Evolutionary conservation across 495 filamentous ascomycete species (phyloP), one percentile per base, ranked within the genome.

Genomic region (Schizothecium vesticola): DNA sequence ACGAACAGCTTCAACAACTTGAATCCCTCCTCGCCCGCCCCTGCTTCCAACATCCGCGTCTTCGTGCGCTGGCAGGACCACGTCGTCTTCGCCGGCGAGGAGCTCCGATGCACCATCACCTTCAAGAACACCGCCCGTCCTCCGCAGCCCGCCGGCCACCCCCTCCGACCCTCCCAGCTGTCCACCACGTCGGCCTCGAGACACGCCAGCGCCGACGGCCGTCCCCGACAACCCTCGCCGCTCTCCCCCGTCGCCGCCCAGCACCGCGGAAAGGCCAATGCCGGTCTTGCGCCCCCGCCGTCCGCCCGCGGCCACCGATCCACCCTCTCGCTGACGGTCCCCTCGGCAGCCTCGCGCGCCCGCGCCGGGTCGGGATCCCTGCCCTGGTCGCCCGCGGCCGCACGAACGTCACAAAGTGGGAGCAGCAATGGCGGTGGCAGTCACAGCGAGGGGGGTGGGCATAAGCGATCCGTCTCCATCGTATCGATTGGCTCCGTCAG

Each of bases 61-160:
- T 98, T 94, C 74, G 91, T 99, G 76, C 88, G 90, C 80, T 98
- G 90, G 92, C 91, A 90, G 77, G 92, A 91, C 74, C 88, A 90
- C 77, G 92, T 89, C 59, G 92, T 99, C 70, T 98, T 97, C 78
- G 92, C 96, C 31, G 96, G 96, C 70, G 95, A 98, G 81, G 89
- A 93, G 72, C 84, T 98, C 73, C 90, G 94, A 80, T 97, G 95
- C 79, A 92, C 87, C 63, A 97, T 99, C 73, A 97, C 92, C 56
- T 98, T 98, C 81, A 94, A 91, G 80, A 99, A 99, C 75, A 86
- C 93, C 68, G 77, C 76, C 64, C 59, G 26, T n/a, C 24, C 63
- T 25, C 70, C 13, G 25, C 70, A 3, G 19, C 66, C 56, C 65
- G 61, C 28, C n/a, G 64, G 28, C 65, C 24, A 7, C 60, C 55